These are phyloP conservation scores for Skeletonema menzelii DNA, from an alignment of 108 stramenopile species.

Conservation along the genomic window DNA sequence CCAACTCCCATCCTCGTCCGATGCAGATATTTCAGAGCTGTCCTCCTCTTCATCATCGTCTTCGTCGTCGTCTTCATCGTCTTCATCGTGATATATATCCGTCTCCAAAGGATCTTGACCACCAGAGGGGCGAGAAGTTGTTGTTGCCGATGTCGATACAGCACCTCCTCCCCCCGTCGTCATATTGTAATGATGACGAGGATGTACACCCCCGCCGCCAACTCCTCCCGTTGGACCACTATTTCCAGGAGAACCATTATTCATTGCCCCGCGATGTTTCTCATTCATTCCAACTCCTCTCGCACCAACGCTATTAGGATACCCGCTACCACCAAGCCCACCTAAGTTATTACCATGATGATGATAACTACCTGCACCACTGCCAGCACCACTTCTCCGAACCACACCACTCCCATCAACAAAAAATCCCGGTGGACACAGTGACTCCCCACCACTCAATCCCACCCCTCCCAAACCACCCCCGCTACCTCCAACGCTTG, in stretches of 20 bases:
- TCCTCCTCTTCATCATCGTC: slow-evolving; percentile 87
- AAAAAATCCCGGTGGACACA: slow-evolving; percentile 22
- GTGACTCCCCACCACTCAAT: neutral
- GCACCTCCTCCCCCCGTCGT: neutral
- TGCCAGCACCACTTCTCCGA: slow-evolving; percentile 1
- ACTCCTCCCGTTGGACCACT: neutral
- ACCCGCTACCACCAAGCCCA: neutral
- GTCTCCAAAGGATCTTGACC: neutral
- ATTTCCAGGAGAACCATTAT: neutral
- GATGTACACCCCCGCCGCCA: neutral
- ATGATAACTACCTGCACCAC: neutral
- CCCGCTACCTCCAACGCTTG: neutral
- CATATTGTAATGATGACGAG: neutral
- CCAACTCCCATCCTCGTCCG: slow-evolving; percentile 97
- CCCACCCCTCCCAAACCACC: neutral
- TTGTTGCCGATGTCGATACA: slow-evolving; percentile 1
- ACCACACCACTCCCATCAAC: slow-evolving; percentile 40
- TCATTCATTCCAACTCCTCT: neutral
- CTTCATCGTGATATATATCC: slow-evolving; percentile 15
- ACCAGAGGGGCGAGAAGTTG: neutral
- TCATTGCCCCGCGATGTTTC: neutral
- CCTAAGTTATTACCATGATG: neutral
- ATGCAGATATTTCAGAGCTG: slow-evolving; percentile 77
- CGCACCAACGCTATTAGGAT: neutral
- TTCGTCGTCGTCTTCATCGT: slow-evolving; percentile 56